Evolutionary conservation across 2,329 filamentous ascomycete species (phyloP).

Genomic region (Cyphellophora attinorum): DNA sequence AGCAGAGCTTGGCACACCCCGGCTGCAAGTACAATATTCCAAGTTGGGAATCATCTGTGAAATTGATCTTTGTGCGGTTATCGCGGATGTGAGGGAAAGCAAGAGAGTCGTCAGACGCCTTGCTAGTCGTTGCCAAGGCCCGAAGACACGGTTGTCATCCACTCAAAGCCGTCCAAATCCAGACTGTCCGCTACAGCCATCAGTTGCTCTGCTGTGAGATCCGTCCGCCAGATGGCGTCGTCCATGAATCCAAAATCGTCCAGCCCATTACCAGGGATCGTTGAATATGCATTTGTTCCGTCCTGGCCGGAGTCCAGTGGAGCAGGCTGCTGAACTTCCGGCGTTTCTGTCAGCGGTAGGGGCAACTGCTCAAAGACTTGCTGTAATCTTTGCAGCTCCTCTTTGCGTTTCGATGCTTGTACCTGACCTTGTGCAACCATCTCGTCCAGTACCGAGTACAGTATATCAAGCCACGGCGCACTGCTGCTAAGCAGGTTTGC

Average conservation of each 20-base stretch:
- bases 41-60: too few relatives aligned
- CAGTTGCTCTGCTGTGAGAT: conserved; percentile 12
- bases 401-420: conserved; percentile 34
- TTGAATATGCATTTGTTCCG: neutral
- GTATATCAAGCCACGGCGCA: conserved; percentile 30
- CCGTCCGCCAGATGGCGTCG: conserved; percentile 10
- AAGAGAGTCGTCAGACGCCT: too few relatives aligned
- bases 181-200: conserved; percentile 15
- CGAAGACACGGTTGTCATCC: conserved; percentile 2
- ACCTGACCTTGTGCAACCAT: conserved; percentile 33
- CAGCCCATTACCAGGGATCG: neutral
- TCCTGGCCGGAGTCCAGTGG: neutral
- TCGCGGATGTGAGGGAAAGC: too few relatives aligned
- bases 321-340: conserved; percentile 24
- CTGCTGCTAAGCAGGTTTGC: conserved; percentile 25
- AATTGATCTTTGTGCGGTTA: too few relatives aligned
- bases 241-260: conserved; percentile 6
- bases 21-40: too few relatives aligned
- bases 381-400: conserved; percentile 38
- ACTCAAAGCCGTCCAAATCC: conserved; percentile 7
- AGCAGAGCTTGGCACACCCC: too few relatives aligned
- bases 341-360: neutral
- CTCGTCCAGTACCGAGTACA: conserved; percentile 36
- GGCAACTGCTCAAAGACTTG: neutral
- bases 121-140: too few relatives aligned